phyloP scores from a whole-genome alignment of 1,139 yeast genomes.

The Geotrichum phurueaensis region DNA sequence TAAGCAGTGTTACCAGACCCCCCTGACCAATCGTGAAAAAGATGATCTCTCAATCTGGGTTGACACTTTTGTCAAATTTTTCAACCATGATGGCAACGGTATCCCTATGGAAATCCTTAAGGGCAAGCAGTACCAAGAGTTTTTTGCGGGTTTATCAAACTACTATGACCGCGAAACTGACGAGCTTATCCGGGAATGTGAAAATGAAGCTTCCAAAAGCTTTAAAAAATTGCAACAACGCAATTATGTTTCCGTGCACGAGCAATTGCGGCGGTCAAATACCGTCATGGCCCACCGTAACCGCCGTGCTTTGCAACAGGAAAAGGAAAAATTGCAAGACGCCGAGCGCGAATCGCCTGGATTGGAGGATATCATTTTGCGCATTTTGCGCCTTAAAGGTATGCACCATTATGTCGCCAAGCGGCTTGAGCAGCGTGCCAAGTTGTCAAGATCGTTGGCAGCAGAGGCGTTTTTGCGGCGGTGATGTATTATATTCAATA shows the following conservation, averaged over 20 bases:
- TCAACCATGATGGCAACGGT: conserved; percentile 78
- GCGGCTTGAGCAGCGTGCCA: conserved; percentile 57
- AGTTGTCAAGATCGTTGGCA: conserved; percentile 55
- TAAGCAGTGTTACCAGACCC: conserved; percentile 46
- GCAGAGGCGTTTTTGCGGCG: conserved; percentile 41
- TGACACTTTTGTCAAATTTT: conserved; percentile 59
- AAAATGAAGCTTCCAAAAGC: conserved; percentile 40
- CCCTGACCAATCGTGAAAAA: conserved; percentile 54
- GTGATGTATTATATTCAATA: not conserved
- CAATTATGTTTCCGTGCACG: conserved; percentile 41
- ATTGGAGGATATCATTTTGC: conserved; percentile 61
- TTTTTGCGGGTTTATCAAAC: conserved; percentile 54
- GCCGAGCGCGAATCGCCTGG: conserved; percentile 53
- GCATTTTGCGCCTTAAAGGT: conserved; percentile 47
- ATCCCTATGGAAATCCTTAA: conserved; percentile 64
- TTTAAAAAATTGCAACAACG: conserved; percentile 28
- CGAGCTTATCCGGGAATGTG: conserved; percentile 54
- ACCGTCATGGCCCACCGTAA: conserved; percentile 75
- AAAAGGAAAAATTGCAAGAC: conserved; percentile 46
- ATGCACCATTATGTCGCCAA: conserved; percentile 46
- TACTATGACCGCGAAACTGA: conserved; percentile 54
- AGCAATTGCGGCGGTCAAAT: conserved; percentile 55
- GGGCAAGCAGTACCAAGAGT: conserved; percentile 56
- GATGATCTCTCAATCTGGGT: conserved; percentile 73
- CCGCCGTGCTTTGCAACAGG: conserved; percentile 50